A percentile compares a stretch with the other conserved stretches of the same genome.
Conservation (phyloP, 2,329 filamentous ascomycete genomes). For the Gnomoniopsis smithogilvyi region DNA sequence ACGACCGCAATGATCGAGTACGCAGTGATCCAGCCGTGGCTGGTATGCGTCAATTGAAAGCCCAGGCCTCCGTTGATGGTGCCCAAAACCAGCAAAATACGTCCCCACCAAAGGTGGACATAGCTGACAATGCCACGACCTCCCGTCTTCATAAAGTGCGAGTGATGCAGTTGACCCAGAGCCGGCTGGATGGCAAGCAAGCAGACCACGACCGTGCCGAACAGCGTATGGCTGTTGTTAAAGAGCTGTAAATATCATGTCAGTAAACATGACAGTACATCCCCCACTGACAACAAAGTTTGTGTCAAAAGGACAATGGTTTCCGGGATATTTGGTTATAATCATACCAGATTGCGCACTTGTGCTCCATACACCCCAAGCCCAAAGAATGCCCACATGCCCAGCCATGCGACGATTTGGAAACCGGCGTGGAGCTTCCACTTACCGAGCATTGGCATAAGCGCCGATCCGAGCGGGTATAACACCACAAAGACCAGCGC, state of each 20-base stretch:
- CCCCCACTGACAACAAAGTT: not conserved
- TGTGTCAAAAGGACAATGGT: too few species aligned
- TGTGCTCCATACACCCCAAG: constrained; percentile 49
- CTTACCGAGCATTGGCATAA: constrained; percentile 57
- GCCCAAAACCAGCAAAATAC: constrained; percentile 54
- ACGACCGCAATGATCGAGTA: constrained; percentile 55
- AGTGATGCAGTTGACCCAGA: constrained; percentile 57
- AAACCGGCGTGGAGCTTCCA: constrained; percentile 56
- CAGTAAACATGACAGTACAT: not conserved
- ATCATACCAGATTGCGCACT: constrained; percentile 36
- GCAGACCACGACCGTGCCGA: constrained; percentile 53
- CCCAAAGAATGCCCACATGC: constrained; percentile 60
- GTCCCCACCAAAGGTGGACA: constrained; percentile 61
- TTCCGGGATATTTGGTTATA: not conserved
- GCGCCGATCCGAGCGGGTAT: constrained; percentile 57
- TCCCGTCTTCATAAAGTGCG: constrained; percentile 44
- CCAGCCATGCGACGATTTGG: constrained; percentile 51
- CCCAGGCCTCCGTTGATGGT: constrained; percentile 64
- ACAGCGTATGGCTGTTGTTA: constrained; percentile 47
- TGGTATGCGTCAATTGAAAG: constrained; percentile 44
- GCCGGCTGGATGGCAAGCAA: constrained; percentile 56
- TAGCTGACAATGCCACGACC: constrained; percentile 50
- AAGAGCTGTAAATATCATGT: constrained; percentile 41
- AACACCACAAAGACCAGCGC: constrained; percentile 54
- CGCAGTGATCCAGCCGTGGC: constrained; percentile 42